Percentiles rank a stretch among this genome's conserved stretches.
These are phyloP conservation scores for Capsicum rhomboideum DNA, from an alignment of 257 asterid genomes.

Conservation along the genomic window DNA sequence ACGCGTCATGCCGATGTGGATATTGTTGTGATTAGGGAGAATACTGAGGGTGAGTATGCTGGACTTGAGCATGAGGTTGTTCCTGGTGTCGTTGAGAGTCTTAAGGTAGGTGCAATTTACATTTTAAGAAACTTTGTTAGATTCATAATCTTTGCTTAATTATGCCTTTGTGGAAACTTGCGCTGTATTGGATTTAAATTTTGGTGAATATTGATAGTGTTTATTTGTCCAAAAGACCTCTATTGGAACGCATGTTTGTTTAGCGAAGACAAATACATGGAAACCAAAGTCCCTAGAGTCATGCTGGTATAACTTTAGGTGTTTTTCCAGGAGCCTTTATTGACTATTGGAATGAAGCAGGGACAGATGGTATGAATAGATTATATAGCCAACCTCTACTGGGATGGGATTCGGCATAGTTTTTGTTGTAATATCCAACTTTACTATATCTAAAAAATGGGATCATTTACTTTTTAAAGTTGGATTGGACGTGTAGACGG, in stretches of 20 bases:
- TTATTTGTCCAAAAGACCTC: not conserved
- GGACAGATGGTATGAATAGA: not conserved
- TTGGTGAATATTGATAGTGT: not conserved
- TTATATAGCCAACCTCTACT: not conserved
- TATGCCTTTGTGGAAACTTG: too few relatives aligned
- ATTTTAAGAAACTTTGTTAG: not conserved
- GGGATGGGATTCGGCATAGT: not conserved
- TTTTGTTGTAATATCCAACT: not conserved
- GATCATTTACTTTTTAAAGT: not conserved
- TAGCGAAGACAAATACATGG: not conserved
- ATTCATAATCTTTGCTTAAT: not conserved
- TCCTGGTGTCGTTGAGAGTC: slow-evolving; percentile 99
- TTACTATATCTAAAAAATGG: not conserved
- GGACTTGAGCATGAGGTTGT: slow-evolving; percentile 99
- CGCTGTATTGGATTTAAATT: not conserved
- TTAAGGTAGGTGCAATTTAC: slow-evolving; percentile 44
- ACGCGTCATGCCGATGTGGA: slow-evolving; percentile 80
- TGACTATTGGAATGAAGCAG: not conserved
- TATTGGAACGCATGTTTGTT: not conserved
- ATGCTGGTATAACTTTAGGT: not conserved
- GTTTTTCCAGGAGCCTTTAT: not conserved
- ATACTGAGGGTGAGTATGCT: slow-evolving; percentile 93
- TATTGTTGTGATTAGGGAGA: slow-evolving; percentile 95
- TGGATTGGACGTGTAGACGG: not conserved
- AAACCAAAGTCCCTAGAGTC: not conserved